Evolutionary conservation across 352 stramenopile genomes (phyloP), one percentile per base, ranked within the genome.

Genomic region (Plasmopara muralis): DNA sequence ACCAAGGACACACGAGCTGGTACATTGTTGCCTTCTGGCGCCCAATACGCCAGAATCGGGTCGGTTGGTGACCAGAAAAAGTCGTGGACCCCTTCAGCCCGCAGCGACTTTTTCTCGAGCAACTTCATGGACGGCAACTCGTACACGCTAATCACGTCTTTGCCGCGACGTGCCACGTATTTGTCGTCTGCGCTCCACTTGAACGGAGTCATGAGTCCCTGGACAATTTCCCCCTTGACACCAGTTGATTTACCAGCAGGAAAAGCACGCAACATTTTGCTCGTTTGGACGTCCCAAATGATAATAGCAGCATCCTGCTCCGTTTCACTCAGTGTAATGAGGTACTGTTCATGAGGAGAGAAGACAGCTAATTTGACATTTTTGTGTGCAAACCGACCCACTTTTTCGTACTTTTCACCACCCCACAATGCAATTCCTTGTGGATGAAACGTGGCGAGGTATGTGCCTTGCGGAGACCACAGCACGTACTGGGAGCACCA

Each of bases 401-500:
- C 68, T 69, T 99, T 98, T 57, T 99, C 87, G 70, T 98, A 99
- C 50, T 95, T 90, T 49, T 93, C 77, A 35, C 95, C 95, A 31
- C 92, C 96, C 97, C 97, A 99, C 29, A 99, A 74, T 48, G 97
- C 97, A 39, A 99, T 93, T 47, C 97, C 97, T 55, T 96, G 95
- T 16, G 79, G 78, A 60, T 98, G 96, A 52, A 99, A 98, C n/a
- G 97, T 99, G 16, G 93, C 90, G 42, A 99, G 76, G 70, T 98
- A 99, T 50, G 80, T 96, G 49, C 97, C 97, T 45, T 97, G 88
- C 6, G 96, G 95, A 49, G 83, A 97, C 97, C 97, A 99, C 61
- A 97, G 75, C 46, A 98, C 91, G 67, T 99, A 98, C 66, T 97
- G 92, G 62, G 97, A 96, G 74, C 96, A 99, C 97, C 96, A 99